Percentiles rank a stretch among this genome's conserved stretches.
These are phyloP conservation scores for Petunia axillaris DNA, from an alignment of 257 asterid genomes.

Conservation along the genomic window DNA sequence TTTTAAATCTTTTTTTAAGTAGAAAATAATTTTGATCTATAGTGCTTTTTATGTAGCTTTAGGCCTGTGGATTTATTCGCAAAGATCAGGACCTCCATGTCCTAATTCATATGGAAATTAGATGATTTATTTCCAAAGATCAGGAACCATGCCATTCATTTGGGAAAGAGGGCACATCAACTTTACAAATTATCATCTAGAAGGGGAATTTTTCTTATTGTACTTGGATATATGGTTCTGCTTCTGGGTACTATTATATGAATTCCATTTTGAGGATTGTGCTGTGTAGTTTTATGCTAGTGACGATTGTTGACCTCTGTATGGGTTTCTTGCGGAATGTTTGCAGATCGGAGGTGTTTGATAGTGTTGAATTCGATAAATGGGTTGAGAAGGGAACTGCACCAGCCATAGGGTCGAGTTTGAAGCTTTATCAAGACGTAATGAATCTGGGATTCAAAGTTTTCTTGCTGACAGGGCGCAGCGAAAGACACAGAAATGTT, in stretches of 20 bases:
- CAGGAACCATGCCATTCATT: too few relatives aligned
- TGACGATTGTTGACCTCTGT: not conserved
- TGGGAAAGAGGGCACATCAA: not conserved
- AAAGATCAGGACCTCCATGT: too few relatives aligned
- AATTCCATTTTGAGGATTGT: not conserved
- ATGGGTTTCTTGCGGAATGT: not conserved
- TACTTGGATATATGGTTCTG: not conserved
- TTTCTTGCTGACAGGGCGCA: conserved; percentile 73
- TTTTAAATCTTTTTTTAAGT: too few relatives aligned
- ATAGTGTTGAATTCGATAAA: conserved; percentile 56
- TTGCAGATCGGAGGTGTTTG: conserved; percentile 68
- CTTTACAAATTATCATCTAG: conserved; percentile 2
- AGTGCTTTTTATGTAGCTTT: too few relatives aligned
- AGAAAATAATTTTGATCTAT: too few relatives aligned
- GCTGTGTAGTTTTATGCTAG: not conserved
- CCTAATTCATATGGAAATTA: too few relatives aligned
- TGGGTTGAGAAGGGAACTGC: conserved; percentile 90
- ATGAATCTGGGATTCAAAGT: conserved; percentile 58
- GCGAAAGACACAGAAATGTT: conserved; percentile 56
- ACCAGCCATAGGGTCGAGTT: conserved; percentile 59
- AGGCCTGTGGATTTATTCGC: too few relatives aligned
- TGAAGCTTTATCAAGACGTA: conserved; percentile 70
- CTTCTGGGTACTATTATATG: not conserved
- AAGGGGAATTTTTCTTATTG: not conserved
- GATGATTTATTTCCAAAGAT: too few relatives aligned